Evolutionary conservation across 2,329 filamentous ascomycete genomes (phyloP).

Genomic region (Penicillium hesseltinei): DNA sequence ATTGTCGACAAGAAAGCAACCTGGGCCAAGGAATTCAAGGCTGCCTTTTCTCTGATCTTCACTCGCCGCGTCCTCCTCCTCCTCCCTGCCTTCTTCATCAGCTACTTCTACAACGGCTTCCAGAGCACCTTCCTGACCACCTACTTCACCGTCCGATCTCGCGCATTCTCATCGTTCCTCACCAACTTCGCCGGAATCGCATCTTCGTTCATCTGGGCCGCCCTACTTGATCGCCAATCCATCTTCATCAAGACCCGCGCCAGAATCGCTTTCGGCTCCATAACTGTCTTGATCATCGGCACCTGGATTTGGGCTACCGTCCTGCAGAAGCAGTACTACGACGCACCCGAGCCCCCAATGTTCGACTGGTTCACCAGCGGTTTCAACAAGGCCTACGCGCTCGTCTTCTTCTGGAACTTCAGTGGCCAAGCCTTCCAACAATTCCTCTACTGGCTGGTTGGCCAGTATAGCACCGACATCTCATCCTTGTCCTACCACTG

Average conservation of each 20-base stretch:
- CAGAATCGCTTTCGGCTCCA: constrained; percentile 19
- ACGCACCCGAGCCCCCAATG: constrained; percentile 15
- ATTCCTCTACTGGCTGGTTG: constrained; percentile 28
- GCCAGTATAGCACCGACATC: constrained; percentile 26
- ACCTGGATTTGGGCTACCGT: constrained; percentile 27
- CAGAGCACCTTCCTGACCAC: constrained; percentile 25
- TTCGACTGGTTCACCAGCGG: constrained; percentile 26
- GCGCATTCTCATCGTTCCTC: constrained; percentile 27
- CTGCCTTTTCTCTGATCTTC: constrained; percentile 18
- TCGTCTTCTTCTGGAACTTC: constrained; percentile 27
- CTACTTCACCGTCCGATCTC: constrained; percentile 26
- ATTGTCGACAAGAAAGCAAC: constrained; percentile 21
- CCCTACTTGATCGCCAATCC: constrained; percentile 22
- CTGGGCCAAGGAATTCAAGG: constrained; percentile 25
- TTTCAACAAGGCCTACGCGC: constrained; percentile 23
- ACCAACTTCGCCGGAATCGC: constrained; percentile 26
- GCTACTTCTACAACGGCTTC: constrained; percentile 33
- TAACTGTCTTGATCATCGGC: constrained; percentile 18
- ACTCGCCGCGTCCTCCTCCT: constrained; percentile 24
- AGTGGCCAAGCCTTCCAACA: constrained; percentile 26
- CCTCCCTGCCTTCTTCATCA: constrained; percentile 30
- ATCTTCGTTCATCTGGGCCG: constrained; percentile 20
- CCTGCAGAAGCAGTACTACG: constrained; percentile 24
- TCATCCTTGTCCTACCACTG: constrained; percentile 26
- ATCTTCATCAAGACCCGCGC: constrained; percentile 27